These are phyloP conservation scores for Rhamnella rubrinervis DNA, from an alignment of 331 rosid genomes.

Conservation along the genomic window DNA sequence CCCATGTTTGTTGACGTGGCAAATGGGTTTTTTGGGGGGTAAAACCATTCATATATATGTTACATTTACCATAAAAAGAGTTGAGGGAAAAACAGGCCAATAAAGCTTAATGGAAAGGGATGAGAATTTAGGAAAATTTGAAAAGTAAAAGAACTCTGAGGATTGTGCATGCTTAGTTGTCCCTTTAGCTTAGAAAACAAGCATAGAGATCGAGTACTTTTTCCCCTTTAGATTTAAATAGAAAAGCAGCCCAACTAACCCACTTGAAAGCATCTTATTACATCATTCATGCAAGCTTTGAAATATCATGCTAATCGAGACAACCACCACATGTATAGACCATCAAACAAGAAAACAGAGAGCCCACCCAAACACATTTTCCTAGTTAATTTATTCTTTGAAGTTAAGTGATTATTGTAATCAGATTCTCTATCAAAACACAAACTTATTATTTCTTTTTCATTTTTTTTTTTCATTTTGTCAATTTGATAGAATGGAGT, in stretches of 20 bases:
- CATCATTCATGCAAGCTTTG: not conserved
- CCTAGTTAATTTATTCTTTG: not conserved
- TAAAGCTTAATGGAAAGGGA: not conserved
- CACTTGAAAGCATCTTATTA: not conserved
- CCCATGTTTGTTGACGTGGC: too few relatives aligned
- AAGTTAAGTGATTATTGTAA: not conserved
- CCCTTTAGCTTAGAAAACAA: constrained; percentile 1
- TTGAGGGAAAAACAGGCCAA: not conserved
- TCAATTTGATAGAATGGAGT: constrained; percentile 56
- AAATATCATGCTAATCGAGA: too few relatives aligned
- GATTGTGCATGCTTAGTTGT: constrained; percentile 3
- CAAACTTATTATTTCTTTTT: not conserved
- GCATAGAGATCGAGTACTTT: not conserved
- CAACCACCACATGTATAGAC: too few relatives aligned
- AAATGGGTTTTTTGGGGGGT: too few relatives aligned
- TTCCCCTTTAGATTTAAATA: not conserved
- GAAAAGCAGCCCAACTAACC: constrained; percentile 17
- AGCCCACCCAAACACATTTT: too few relatives aligned
- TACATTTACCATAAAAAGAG: too few relatives aligned
- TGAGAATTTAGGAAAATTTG: not conserved
- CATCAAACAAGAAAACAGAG: too few relatives aligned
- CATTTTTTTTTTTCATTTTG: not conserved
- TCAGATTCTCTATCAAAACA: too few relatives aligned
- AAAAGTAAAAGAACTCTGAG: too few relatives aligned
- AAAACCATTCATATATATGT: too few relatives aligned